Evolutionary conservation across 1,139 yeast species (phyloP).

Genomic region (Debaryomyces subglobosus): DNA sequence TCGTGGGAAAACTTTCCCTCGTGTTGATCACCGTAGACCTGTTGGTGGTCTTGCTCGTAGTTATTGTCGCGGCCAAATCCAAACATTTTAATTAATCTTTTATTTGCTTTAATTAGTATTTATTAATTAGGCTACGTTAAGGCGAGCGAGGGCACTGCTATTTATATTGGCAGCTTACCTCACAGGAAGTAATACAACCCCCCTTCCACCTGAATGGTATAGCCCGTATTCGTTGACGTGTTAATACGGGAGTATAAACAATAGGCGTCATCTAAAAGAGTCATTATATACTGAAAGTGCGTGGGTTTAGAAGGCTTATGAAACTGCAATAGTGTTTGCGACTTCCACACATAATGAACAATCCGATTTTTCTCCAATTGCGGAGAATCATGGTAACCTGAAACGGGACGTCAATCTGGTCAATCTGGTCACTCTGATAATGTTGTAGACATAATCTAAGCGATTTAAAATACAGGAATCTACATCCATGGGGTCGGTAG

Average conservation of each 20-base stretch:
- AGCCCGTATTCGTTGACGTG: not conserved
- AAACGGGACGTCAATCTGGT: not conserved
- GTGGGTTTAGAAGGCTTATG: not conserved
- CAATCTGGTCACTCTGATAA: not conserved
- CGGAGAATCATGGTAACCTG: not conserved
- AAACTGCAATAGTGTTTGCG: not conserved
- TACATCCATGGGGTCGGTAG: not conserved
- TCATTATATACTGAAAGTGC: not conserved
- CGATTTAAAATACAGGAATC: not conserved
- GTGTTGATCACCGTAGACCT: slow-evolving; percentile 33
- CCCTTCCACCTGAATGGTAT: not conserved
- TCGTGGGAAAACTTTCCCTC: slow-evolving; percentile 37
- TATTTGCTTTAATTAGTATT: not conserved
- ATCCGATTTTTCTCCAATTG: not conserved
- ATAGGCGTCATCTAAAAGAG: not conserved
- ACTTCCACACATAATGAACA: not conserved
- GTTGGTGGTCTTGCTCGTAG: slow-evolving; percentile 42
- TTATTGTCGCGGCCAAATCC: slow-evolving; percentile 38
- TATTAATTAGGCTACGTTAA: not conserved
- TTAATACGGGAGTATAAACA: not conserved
- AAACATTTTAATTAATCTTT: slow-evolving; percentile 17
- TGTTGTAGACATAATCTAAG: not conserved
- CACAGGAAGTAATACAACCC: not conserved
- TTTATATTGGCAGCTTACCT: not conserved
- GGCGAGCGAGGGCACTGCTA: not conserved